These are phyloP conservation scores for Xeromyces bisporus DNA, from an alignment of 495 filamentous ascomycete species.

Conservation along the genomic window DNA sequence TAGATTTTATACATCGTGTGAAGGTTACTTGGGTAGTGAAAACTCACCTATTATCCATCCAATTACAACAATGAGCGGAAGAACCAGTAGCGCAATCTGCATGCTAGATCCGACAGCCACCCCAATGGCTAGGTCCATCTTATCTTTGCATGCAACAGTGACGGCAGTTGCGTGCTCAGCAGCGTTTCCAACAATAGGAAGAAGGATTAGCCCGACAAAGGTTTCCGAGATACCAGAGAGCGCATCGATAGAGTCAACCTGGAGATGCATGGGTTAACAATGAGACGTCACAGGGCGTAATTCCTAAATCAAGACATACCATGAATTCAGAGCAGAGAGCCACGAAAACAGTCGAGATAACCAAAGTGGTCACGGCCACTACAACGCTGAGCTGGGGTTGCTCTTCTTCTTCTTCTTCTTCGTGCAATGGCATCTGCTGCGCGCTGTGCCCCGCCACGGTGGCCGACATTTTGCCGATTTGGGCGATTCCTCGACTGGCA, in stretches of 20 bases:
- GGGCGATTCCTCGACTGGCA: conserved; percentile 40
- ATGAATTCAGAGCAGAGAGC: conserved; percentile 84
- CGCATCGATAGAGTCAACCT: conserved; percentile 52
- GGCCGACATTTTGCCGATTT: conserved; percentile 37
- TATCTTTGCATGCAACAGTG: conserved; percentile 74
- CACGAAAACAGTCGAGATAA: conserved; percentile 57
- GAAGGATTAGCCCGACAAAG: conserved; percentile 69
- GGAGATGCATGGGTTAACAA: background rate
- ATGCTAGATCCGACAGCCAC: conserved; percentile 73
- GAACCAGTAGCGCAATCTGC: conserved; percentile 69
- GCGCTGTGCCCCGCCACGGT: conserved; percentile 23
- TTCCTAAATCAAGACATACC: conserved; percentile 18
- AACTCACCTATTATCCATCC: conserved; percentile 60
- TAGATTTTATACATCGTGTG: too few species aligned
- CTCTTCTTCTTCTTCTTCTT: conserved; percentile 45
- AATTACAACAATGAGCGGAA: conserved; percentile 61
- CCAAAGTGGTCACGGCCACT: conserved; percentile 55
- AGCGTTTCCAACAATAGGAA: conserved; percentile 82
- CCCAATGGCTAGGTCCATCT: conserved; percentile 78
- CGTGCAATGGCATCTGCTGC: conserved; percentile 26
- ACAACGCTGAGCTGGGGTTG: conserved; percentile 51
- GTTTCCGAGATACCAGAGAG: conserved; percentile 53
- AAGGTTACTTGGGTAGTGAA: too few species aligned
- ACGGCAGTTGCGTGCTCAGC: conserved; percentile 80
- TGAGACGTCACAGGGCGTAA: background rate